Conservation (phyloP, 2,329 filamentous ascomycete species). For the Malbranchea zuffiana region DNA sequence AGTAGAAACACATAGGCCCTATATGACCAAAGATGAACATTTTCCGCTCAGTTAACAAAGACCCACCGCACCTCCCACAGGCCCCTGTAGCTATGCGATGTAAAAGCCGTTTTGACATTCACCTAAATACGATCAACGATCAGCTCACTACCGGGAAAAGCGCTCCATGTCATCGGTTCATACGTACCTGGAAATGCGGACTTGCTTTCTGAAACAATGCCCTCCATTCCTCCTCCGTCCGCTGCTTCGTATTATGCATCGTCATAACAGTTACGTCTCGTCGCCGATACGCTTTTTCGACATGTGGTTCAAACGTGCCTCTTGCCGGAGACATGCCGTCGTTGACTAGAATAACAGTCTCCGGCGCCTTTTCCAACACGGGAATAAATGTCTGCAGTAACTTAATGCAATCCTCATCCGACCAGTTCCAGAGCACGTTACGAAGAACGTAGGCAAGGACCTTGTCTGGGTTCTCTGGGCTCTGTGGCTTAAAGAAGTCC, state of each 20-base stretch:
- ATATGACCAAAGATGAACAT: no score
- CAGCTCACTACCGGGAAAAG: no score
- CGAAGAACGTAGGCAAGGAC: constrained; percentile 11
- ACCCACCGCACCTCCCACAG: no score
- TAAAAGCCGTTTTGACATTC: no score
- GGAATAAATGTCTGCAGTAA: constrained; percentile 12
- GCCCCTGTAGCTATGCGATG: no score
- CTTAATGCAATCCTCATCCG: constrained; percentile 10
- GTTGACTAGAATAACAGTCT: constrained; percentile 7
- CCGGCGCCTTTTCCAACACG: constrained; percentile 1
- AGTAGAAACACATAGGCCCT: no score
- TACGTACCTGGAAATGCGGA: no score
- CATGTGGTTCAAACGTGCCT: constrained; percentile 11
- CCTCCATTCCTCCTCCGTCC: constrained; percentile 12
- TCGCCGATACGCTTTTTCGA: constrained; percentile 15
- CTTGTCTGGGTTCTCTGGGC: background rate
- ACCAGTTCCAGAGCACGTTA: constrained; percentile 15
- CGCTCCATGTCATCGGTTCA: no score
- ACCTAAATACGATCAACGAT: no score
- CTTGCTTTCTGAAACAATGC: no score
- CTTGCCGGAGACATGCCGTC: constrained; percentile 11
- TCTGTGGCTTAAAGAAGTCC: constrained; percentile 4
- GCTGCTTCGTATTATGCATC: constrained; percentile 18
- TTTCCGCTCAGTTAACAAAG: no score
- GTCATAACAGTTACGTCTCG: constrained; percentile 17